These are phyloP conservation scores for Dothidotthia symphoricarpi DNA, from an alignment of 2,329 filamentous ascomycete genomes.

Conservation along the genomic window DNA sequence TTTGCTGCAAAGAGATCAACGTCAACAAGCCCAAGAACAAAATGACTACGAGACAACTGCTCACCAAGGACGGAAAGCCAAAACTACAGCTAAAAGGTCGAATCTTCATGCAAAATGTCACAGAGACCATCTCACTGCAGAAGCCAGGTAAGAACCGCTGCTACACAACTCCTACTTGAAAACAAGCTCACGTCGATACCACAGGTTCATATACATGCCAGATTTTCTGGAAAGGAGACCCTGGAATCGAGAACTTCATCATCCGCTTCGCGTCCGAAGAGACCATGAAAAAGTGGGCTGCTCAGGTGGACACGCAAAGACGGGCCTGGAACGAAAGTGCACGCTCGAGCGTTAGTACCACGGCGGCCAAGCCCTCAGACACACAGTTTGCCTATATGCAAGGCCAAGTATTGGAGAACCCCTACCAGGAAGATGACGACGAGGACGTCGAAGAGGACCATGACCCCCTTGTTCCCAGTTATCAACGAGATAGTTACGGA, in stretches of 20 bases:
- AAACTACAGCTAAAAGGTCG: constrained; percentile 88
- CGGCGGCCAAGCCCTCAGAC: constrained; percentile 56
- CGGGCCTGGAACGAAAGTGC: constrained; percentile 49
- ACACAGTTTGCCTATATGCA: constrained; percentile 81
- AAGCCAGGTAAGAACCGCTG: constrained; percentile 70
- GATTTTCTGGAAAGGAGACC: constrained; percentile 98
- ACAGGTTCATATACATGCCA: constrained; percentile 89
- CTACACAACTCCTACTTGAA: background rate
- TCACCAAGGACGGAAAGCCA: constrained; percentile 71
- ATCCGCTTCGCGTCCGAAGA: constrained; percentile 93
- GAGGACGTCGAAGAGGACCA: constrained; percentile 54
- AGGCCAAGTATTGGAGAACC: constrained; percentile 72
- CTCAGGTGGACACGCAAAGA: constrained; percentile 73
- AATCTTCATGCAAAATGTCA: constrained; percentile 99
- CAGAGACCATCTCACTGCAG: constrained; percentile 81
- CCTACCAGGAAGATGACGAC: constrained; percentile 66
- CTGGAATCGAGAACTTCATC: constrained; percentile 91
- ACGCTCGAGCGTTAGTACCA: constrained; percentile 52
- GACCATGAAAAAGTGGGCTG: constrained; percentile 87
- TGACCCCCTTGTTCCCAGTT: constrained; percentile 39
- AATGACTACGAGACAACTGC: constrained; percentile 64
- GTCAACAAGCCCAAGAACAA: constrained; percentile 75
- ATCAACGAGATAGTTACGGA: constrained; percentile 49
- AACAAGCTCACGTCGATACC: constrained; percentile 2
- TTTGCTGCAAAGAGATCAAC: constrained; percentile 95